phyloP scores from a whole-genome alignment of 129 eudicot species.

The Flaveria bidentis region DNA sequence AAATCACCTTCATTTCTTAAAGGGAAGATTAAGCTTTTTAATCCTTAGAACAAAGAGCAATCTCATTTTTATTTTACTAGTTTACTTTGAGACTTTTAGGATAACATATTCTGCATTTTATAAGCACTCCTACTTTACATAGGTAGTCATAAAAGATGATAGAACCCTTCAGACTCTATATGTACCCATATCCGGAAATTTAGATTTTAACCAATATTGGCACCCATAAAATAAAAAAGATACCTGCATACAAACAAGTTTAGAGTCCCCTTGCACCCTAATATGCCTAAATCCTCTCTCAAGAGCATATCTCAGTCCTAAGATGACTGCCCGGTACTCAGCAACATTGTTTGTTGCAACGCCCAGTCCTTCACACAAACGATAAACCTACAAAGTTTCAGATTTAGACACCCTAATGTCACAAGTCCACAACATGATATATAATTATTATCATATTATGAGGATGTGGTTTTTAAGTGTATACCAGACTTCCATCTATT shows the following conservation, averaged over 20 bases:
- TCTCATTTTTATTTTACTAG: not conserved
- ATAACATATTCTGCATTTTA: not conserved
- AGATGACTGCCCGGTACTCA: slow-evolving; percentile 74
- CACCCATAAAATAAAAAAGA: not conserved
- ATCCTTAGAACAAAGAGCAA: not conserved
- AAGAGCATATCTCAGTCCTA: slow-evolving; percentile 76
- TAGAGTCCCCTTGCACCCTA: slow-evolving; percentile 85
- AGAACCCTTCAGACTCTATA: not conserved
- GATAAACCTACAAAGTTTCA: slow-evolving; percentile 56
- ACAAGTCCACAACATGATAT: not conserved
- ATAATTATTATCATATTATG: not conserved
- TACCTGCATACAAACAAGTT: slow-evolving; percentile 96
- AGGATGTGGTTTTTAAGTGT: not conserved
- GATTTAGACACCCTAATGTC: slow-evolving; percentile 1
- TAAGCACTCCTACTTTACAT: not conserved
- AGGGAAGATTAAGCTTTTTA: not conserved
- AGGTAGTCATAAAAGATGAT: not conserved
- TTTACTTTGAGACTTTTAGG: not conserved
- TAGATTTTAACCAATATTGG: not conserved
- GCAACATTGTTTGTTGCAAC: slow-evolving; percentile 84
- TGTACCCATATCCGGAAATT: not conserved
- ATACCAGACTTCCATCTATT: slow-evolving; percentile 79
- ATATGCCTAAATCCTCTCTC: slow-evolving; percentile 72
- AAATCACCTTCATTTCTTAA: not conserved
- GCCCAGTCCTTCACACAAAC: slow-evolving; percentile 81